Conservation (phyloP, 1,139 yeast genomes). For the Pichia sp. region DNA sequence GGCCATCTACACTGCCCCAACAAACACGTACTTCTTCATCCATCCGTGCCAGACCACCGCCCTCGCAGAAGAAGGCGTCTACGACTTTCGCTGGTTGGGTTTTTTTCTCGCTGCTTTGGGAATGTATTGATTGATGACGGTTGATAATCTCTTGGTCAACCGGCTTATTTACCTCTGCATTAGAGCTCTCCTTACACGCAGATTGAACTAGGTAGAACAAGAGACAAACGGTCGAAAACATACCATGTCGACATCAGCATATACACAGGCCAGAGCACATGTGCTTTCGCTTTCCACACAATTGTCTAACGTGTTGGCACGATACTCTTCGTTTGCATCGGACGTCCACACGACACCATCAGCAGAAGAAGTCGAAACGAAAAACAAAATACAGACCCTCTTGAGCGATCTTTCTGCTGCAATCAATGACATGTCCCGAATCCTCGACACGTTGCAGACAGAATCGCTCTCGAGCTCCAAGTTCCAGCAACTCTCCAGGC, state of each 20-base stretch:
- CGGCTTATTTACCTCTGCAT: not conserved
- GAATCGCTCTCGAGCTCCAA: conserved; percentile 54
- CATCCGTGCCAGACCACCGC: conserved; percentile 31
- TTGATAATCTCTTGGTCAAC: not conserved
- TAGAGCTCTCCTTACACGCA: not conserved
- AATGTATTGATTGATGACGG: not conserved
- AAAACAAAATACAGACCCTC: conserved; percentile 40
- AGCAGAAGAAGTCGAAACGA: conserved; percentile 44
- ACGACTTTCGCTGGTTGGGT: conserved; percentile 4
- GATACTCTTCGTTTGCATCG: conserved; percentile 51
- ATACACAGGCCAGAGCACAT: conserved; percentile 51
- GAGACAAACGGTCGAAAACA: not conserved
- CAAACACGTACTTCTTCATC: conserved; percentile 14
- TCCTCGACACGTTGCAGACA: conserved; percentile 28
- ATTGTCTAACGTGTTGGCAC: conserved; percentile 45
- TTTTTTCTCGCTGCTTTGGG: conserved; percentile 9
- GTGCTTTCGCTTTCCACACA: conserved; percentile 55
- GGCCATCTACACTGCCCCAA: not conserved
- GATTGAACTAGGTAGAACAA: not conserved
- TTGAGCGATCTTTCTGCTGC: conserved; percentile 41
- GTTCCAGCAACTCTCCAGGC: conserved; percentile 77
- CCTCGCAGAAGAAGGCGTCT: not conserved
- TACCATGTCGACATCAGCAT: conserved; percentile 21
- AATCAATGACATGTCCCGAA: conserved; percentile 37
- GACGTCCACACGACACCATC: conserved; percentile 39